A percentile compares a stretch with the other conserved stretches of the same genome.
Conservation (phyloP, 306 rosid genomes). For the Inga laurina region DNA sequence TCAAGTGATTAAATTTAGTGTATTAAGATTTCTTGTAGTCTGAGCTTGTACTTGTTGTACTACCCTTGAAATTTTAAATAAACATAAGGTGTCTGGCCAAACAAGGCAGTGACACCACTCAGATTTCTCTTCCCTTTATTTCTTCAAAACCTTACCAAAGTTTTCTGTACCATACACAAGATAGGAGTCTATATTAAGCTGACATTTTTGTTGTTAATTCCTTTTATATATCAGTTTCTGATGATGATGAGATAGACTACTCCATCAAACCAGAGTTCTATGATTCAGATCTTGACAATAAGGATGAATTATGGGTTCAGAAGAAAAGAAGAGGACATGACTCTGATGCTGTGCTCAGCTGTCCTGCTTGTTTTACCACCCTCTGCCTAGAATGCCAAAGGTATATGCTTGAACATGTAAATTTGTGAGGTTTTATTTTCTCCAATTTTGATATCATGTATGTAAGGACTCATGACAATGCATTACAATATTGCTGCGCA, state of each 20-base stretch:
- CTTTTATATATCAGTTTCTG: conserved; percentile 58
- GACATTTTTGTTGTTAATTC: conserved; percentile 15
- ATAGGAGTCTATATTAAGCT: conserved; percentile 1
- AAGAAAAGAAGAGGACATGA: conserved; percentile 52
- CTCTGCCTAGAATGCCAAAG: conserved; percentile 84
- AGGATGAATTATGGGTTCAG: conserved; percentile 75
- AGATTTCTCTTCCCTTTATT: background rate
- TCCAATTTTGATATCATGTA: background rate
- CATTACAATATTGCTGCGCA: background rate
- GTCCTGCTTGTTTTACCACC: conserved; percentile 84
- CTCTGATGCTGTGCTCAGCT: conserved; percentile 85
- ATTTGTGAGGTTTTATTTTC: background rate
- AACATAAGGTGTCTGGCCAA: background rate
- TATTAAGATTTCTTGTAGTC: background rate
- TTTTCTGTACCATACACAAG: conserved; percentile 5
- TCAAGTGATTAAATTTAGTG: background rate
- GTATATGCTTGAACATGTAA: conserved; percentile 37
- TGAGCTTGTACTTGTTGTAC: background rate
- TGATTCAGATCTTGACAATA: conserved; percentile 64
- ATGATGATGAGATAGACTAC: conserved; percentile 87
- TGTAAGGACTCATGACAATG: background rate
- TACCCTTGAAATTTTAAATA: background rate
- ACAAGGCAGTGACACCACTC: background rate
- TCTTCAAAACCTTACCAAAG: background rate
- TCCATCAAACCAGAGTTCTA: conserved; percentile 78